A percentile compares a stretch with the other conserved stretches of the same genome.
Conservation (phyloP, 495 filamentous ascomycete genomes). For the Bombardia bombarda region DNA sequence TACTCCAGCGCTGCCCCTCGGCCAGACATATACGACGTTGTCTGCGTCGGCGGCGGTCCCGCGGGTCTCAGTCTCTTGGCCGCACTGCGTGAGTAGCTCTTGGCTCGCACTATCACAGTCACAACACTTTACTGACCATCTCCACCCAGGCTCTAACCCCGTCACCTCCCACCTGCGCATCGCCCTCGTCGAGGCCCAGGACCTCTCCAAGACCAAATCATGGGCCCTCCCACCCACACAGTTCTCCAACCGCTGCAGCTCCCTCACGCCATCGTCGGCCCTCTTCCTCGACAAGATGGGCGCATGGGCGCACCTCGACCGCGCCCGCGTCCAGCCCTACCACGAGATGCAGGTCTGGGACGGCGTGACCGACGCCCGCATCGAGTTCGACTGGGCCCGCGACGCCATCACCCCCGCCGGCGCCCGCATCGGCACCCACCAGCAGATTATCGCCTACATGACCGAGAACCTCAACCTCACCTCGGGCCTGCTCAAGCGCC, state of each 20-base stretch:
- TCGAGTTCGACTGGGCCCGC: slow-evolving; percentile 74
- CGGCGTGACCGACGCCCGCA: slow-evolving; percentile 74
- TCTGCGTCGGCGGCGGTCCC: slow-evolving; percentile 94
- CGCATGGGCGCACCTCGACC: slow-evolving; percentile 72
- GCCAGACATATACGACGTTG: slow-evolving; percentile 80
- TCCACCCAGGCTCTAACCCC: slow-evolving; percentile 49
- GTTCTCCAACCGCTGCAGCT: slow-evolving; percentile 92
- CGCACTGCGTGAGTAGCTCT: slow-evolving; percentile 60
- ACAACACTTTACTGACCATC: too few relatives aligned
- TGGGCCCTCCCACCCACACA: slow-evolving; percentile 57
- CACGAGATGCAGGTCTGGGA: slow-evolving; percentile 97
- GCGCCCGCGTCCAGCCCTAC: slow-evolving; percentile 71
- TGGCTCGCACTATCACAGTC: background rate
- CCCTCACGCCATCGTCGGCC: slow-evolving; percentile 78
- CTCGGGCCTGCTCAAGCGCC: slow-evolving; percentile 59
- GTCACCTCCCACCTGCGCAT: slow-evolving; percentile 70
- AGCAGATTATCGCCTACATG: slow-evolving; percentile 95
- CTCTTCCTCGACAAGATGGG: slow-evolving; percentile 67
- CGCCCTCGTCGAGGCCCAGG: slow-evolving; percentile 85
- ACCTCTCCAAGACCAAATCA: slow-evolving; percentile 55
- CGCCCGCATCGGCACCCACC: too few relatives aligned
- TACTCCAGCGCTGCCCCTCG: slow-evolving; percentile 29
- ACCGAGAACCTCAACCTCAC: slow-evolving; percentile 88
- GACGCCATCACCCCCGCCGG: slow-evolving; percentile 32
- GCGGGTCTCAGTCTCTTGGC: slow-evolving; percentile 83